These are phyloP conservation scores for Vaccinium corymbosum DNA, from an alignment of 148 eudicot species.

Conservation along the genomic window DNA sequence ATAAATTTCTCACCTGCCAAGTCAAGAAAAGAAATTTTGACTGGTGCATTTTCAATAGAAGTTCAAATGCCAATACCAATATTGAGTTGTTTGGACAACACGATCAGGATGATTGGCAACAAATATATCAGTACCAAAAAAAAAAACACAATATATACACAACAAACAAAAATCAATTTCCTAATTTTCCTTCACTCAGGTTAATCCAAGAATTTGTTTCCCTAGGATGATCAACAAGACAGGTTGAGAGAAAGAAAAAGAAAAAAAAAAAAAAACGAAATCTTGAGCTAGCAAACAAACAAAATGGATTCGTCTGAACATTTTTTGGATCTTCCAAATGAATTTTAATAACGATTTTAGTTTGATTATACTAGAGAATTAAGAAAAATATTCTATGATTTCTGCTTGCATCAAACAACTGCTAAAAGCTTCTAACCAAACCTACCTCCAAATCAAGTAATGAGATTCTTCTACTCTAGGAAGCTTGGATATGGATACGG, in stretches of 20 bases:
- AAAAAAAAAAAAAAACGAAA: background rate
- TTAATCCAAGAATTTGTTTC: background rate
- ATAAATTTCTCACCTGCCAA: slow-evolving; percentile 37
- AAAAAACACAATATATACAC: background rate
- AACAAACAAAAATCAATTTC: background rate
- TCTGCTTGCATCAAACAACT: no score
- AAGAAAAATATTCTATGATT: background rate
- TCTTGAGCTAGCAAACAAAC: background rate
- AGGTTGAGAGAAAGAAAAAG: background rate
- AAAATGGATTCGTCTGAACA: background rate
- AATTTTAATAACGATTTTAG: background rate
- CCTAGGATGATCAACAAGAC: background rate
- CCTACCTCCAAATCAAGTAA: no score
- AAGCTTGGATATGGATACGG: no score
- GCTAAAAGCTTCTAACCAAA: no score
- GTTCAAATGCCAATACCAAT: background rate
- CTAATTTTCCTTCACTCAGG: background rate
- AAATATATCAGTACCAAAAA: background rate
- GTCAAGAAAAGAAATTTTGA: background rate
- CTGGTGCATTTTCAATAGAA: background rate
- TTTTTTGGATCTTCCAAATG: background rate
- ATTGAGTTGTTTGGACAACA: background rate
- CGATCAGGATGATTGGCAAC: background rate
- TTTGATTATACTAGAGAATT: background rate
- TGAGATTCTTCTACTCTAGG: no score